Evolutionary conservation across 768 basidiomycete species (phyloP).

Genomic region (Hortiboletus campestris): DNA sequence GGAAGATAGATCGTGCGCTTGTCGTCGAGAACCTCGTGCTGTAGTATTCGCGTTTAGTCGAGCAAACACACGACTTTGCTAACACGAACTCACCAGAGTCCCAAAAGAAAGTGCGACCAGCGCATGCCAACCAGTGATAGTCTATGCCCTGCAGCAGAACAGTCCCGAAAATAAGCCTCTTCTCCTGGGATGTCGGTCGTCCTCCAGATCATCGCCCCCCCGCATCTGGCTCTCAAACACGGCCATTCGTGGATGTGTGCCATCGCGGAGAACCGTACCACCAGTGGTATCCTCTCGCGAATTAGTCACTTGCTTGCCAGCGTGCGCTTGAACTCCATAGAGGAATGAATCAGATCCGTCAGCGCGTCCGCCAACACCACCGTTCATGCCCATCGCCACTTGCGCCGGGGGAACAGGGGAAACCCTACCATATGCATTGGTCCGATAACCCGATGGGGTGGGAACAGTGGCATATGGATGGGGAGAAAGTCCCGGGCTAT

Average conservation of each 20-base stretch:
- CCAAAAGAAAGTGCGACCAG: constrained; percentile 29
- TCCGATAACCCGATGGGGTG: constrained; percentile 55
- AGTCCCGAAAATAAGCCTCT: constrained; percentile 61
- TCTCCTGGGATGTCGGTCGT: constrained; percentile 62
- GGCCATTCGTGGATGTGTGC: constrained; percentile 49
- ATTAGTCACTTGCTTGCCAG: constrained; percentile 48
- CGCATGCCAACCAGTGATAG: constrained; percentile 24
- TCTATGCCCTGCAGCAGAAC: constrained; percentile 68
- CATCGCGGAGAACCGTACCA: constrained; percentile 35
- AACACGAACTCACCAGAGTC: constrained; percentile 20
- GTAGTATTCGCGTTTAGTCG: constrained; percentile 4
- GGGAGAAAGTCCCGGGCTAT: constrained; percentile 46
- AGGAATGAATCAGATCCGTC: constrained; percentile 69
- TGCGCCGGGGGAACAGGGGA: constrained; percentile 43
- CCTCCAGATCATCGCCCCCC: constrained; percentile 57
- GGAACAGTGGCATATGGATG: constrained; percentile 76
- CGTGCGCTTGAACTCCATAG: constrained; percentile 51
- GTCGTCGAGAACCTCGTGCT: constrained; percentile 33
- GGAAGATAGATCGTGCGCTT: constrained; percentile 31
- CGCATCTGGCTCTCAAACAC: constrained; percentile 69
- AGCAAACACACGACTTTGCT: background rate
- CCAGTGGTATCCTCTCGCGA: constrained; percentile 55
- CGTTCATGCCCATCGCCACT: constrained; percentile 37
- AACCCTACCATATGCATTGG: constrained; percentile 53
- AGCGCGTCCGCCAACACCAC: constrained; percentile 41